Conservation (phyloP, 306 rosid genomes). For the Delonix regia region DNA sequence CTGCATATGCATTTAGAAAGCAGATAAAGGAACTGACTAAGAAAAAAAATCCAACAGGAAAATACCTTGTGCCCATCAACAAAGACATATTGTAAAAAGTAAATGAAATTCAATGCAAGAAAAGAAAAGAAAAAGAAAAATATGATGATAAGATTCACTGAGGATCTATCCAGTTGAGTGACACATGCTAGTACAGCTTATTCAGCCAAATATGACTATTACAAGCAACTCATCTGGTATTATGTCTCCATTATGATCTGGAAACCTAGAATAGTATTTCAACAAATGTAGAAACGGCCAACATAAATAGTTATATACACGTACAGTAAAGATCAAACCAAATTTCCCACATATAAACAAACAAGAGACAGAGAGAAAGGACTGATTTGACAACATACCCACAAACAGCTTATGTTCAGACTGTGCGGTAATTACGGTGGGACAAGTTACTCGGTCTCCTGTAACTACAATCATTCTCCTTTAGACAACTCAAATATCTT, state of each 20-base stretch:
- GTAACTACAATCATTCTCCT: not conserved
- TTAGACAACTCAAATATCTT: not conserved
- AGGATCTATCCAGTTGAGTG: too few relatives aligned
- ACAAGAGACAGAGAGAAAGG: not conserved
- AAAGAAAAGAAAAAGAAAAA: too few relatives aligned
- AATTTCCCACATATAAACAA: not conserved
- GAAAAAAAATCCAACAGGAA: not conserved
- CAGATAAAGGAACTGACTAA: not conserved
- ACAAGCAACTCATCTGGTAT: not conserved
- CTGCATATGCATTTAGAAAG: conserved; percentile 45
- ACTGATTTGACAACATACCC: not conserved
- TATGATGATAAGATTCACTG: too few relatives aligned
- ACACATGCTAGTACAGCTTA: too few relatives aligned
- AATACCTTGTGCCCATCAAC: not conserved
- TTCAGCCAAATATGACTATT: too few relatives aligned
- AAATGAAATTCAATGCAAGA: not conserved
- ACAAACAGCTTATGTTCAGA: not conserved
- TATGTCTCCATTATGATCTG: not conserved
- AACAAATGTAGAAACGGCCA: not conserved
- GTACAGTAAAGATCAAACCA: not conserved
- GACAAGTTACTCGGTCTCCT: not conserved
- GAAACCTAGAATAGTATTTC: not conserved
- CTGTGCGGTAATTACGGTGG: not conserved
- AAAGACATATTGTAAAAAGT: not conserved
- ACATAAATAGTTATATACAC: not conserved